Evolutionary conservation across 306 rosid species (phyloP), one percentile per base, ranked within the genome.

Genomic region (Lathyrus sativus): DNA sequence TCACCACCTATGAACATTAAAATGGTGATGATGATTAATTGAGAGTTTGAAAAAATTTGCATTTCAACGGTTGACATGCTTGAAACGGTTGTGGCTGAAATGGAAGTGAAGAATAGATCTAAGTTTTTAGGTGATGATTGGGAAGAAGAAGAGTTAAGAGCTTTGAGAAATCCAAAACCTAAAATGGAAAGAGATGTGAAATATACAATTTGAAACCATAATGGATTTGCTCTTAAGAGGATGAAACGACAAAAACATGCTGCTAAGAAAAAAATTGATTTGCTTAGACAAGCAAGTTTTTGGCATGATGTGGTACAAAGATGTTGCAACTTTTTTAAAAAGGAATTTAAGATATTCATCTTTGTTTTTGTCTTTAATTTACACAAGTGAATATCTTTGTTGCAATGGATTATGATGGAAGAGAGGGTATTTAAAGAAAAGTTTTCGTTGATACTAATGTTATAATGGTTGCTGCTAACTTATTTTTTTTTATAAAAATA

Each of bases 51-150:
- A 24, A 86, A 84, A 15, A 43, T 74, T 79, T 86, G 84, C 86
- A 89, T 86, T 75, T 89, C 91, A 3, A 89, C 49, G 0, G 88
- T 74, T 26, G 96, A 67, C 91, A 89, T 84, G 74, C 96, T 86
- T 0, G 96, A 86, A 17, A 84, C 91, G 0, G 96, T 84, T 11
- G 84, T 6, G 19, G 89, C 76, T 0, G 96, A 86, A 9, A 82
- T 81, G 0, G 89, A 86, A 48, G 89, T 86, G 80, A 80, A 89
- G 64, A 86, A 84, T 3, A 89, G 39, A 42, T 89, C 96, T 2
- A 89, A 13, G 9, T 67, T 60, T 12, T 33, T 70, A 19, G 56
- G 26, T 0, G 83, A 67, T n/a, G 75, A 51, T 0, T 18, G 17
- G 2, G 50, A 67, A 44, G 70, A 67, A 44, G 70, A 74, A 2